Evolutionary conservation across 2,329 filamentous ascomycete species (phyloP), one percentile per base, ranked within the genome.

Genomic region (Colletotrichum noveboracense): DNA sequence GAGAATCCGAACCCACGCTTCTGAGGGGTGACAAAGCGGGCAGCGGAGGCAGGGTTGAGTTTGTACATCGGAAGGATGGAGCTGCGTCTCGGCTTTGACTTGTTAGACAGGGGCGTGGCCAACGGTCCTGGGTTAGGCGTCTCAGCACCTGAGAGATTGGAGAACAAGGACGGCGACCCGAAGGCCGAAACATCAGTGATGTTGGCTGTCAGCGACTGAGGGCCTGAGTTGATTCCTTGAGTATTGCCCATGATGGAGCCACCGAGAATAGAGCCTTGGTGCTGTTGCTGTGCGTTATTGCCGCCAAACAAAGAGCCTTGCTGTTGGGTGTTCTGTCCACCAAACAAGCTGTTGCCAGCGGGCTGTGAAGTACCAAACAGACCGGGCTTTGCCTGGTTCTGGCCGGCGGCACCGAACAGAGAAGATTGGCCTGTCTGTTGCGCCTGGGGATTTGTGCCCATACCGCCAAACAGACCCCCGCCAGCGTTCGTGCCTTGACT

Each of bases 1-100:
- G 94, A 96, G 83, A 98, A 98, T 4, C 96, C 96, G 82, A 95
- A 98, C 7, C 95, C 95, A 71, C 94, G 91, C 86, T 95, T 96
- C 79, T 96, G 94, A 1, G 96, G 96, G 0, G 96, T 98, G 34
- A 93, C 91, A 72, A 96, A 93, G 64, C 96, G 94, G 26, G 94
- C 94, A 10, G 94, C 93, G 38, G 95, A 95, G 62, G 92, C 91
- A 0, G 96, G 95, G 62, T 95, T 96, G 78, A 98, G 90, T 85
- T 96, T 97, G 87, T 96, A 96, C 82, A 97, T 93, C 4, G 96
- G 96, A 70, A 98, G 86, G 58, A 96, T 94, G 12, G 94, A 94
- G 78, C 91, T 93, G 82, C 95, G 94, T 84, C 94, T 95, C 72
- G 93, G 89, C 86, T 95, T 96, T 48, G 87, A 87, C 84, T 92